Conservation (phyloP, 345 rosid genomes). For the Acer negundo region DNA sequence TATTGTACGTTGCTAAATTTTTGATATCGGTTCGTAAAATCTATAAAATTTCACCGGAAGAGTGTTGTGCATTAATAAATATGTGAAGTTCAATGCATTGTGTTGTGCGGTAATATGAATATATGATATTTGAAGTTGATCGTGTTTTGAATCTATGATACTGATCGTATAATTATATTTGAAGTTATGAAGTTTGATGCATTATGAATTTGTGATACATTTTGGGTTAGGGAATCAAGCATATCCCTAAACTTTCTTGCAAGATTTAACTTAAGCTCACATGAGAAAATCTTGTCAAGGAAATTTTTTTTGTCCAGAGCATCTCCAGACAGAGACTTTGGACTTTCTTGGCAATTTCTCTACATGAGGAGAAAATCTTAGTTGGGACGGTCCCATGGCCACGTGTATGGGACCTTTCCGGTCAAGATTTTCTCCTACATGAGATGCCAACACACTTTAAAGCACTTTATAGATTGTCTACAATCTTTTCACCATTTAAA, state of each 20-base stretch:
- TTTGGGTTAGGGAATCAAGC: neutral
- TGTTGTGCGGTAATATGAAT: neutral
- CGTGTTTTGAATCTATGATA: neutral
- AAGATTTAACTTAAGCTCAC: neutral
- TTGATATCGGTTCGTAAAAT: neutral
- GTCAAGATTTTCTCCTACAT: too few relatives aligned
- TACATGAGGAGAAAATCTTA: too few relatives aligned
- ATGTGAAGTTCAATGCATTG: too few relatives aligned
- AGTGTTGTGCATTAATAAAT: neutral
- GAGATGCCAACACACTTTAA: neutral
- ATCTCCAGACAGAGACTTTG: neutral
- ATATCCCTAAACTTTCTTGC: neutral
- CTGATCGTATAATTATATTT: too few relatives aligned
- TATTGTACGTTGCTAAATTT: too few relatives aligned
- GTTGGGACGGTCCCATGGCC: too few relatives aligned
- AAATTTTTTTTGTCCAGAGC: neutral
- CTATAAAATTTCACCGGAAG: too few relatives aligned
- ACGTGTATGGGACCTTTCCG: too few relatives aligned
- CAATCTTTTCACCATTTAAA: slow-evolving; percentile 13
- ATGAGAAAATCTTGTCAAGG: neutral
- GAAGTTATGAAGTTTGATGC: too few relatives aligned
- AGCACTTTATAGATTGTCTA: slow-evolving; percentile 1
- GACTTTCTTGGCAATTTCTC: slow-evolving; percentile 12
- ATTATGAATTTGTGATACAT: too few relatives aligned
- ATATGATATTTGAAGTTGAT: too few relatives aligned